phyloP scores from a whole-genome alignment of 306 rosid genomes.

The Acmispon strigosus region DNA sequence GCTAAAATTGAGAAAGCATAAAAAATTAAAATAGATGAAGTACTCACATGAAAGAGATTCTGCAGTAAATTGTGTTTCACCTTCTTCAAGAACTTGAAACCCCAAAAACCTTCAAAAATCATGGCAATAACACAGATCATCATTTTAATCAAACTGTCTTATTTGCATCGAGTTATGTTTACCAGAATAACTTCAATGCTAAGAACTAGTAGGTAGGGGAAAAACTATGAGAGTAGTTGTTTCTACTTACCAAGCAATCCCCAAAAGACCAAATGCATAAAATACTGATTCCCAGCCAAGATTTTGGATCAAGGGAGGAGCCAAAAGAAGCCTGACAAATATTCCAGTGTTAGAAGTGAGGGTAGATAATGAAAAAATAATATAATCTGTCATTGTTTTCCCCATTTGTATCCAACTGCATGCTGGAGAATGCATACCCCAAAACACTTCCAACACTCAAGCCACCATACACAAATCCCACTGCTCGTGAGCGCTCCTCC shows the following conservation, averaged over 20 bases:
- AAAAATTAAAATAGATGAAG: slow-evolving; percentile 14
- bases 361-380: slow-evolving; percentile 9
- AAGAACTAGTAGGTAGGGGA: background rate
- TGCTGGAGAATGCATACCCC: slow-evolving; percentile 53
- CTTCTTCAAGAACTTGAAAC: slow-evolving; percentile 63
- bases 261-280: slow-evolving; percentile 71
- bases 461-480: slow-evolving; percentile 95
- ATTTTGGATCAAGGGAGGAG: slow-evolving; percentile 89
- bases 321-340: slow-evolving; percentile 75
- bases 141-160: slow-evolving; percentile 14
- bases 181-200: background rate
- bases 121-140: slow-evolving; percentile 12
- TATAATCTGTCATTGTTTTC: background rate
- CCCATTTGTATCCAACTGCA: background rate
- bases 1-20: slow-evolving; percentile 2
- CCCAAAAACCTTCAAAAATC: slow-evolving; percentile 65
- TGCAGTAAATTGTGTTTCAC: slow-evolving; percentile 32
- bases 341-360: slow-evolving; percentile 22
- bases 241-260: slow-evolving; percentile 77
- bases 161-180: background rate
- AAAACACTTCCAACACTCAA: slow-evolving; percentile 95
- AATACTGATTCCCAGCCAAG: slow-evolving; percentile 94
- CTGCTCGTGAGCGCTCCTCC: slow-evolving; percentile 98
- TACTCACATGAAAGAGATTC: slow-evolving; percentile 54
- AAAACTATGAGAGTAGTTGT: slow-evolving; percentile 14